Base-by-base conservation (phyloP, 305 asterid genomes). In the Solanum hybrid region DNA sequence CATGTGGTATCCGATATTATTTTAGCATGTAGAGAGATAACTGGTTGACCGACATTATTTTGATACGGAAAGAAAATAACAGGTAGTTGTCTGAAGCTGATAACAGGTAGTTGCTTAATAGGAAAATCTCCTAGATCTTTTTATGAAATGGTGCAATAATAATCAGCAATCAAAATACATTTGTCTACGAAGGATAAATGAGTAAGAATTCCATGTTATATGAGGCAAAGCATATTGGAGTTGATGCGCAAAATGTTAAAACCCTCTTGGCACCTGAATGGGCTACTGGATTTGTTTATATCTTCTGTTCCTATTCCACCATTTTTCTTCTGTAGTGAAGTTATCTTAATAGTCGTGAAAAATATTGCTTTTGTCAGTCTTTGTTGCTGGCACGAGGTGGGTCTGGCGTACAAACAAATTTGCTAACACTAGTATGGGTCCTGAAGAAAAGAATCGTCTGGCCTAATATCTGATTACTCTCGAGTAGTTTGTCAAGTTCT, bases 261-360 rank as follows among this genome's bases (percentile, higher is more conserved):
- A 84, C 11, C 29, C 41, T 31, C 22, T 84, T 51, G 88, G 41
- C 41, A 51, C 88, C 41, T 84, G 45, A 45, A 84, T 84, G 29
- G 88, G 41, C 20, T 51, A 51, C 29, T 84, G 41, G 31, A 20
- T 84, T 20, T 84, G 32, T 1, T 51, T 51, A 84, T 57, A 84
- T 84, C 77, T 84, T 84, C 88, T 51, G 77, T 31, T 84, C 88
- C 88, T 41, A 27, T 17, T 41, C 87, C 88, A 84, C 76, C 41
- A 51, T 57, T 32, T 84, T 84, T 27, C 88, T 31, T 84, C 77
- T 84, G 45, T 84, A 5, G 20, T 51, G 88, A 84, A 84, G 61
- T 84, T 51, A 51, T 84, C 77, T 84, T 51, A 45, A 45, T 57
- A 31, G 76, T 84, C 12, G 10, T 31, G 29, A 51, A 51, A 84